These are phyloP conservation scores for Ascocoryne sarcoides DNA, from an alignment of 2,329 filamentous ascomycete genomes.

Conservation along the genomic window DNA sequence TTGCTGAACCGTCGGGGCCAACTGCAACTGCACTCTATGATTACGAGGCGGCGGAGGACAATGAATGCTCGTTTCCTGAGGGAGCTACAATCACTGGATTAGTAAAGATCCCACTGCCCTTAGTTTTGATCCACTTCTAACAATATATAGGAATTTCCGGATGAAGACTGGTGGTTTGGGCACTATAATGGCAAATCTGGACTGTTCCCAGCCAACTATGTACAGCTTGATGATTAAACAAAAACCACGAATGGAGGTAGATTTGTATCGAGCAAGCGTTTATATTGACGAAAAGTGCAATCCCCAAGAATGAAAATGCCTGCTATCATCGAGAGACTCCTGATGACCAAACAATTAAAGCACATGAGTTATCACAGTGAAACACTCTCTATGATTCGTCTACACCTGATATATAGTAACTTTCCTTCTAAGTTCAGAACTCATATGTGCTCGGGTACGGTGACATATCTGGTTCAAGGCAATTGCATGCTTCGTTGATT, in stretches of 20 bases:
- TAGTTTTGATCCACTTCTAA: slow-evolving; percentile 1
- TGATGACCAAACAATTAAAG: no score
- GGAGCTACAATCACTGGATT: slow-evolving; percentile 73
- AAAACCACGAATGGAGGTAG: not conserved
- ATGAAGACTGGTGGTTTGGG: slow-evolving; percentile 87
- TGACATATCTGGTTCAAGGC: no score
- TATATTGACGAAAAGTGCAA: no score
- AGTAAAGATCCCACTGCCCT: slow-evolving; percentile 39
- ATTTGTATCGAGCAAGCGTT: no score
- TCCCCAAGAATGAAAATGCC: no score
- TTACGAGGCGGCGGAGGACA: slow-evolving; percentile 95
- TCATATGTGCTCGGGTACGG: no score
- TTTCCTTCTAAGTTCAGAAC: no score
- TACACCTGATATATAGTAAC: no score
- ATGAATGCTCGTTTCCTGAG: slow-evolving; percentile 80
- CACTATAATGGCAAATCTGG: slow-evolving; percentile 71
- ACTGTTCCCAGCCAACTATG: slow-evolving; percentile 73
- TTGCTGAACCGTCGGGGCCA: slow-evolving; percentile 33
- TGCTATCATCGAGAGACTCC: no score
- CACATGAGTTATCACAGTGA: no score
- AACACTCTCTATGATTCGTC: no score
- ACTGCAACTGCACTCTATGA: slow-evolving; percentile 86
- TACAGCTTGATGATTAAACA: slow-evolving; percentile 39
- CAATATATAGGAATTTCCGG: slow-evolving; percentile 4
- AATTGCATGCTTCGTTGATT: no score